Base-by-base conservation (phyloP, 208 protist genomes). In the Herpetomonas tarakana region DNA sequence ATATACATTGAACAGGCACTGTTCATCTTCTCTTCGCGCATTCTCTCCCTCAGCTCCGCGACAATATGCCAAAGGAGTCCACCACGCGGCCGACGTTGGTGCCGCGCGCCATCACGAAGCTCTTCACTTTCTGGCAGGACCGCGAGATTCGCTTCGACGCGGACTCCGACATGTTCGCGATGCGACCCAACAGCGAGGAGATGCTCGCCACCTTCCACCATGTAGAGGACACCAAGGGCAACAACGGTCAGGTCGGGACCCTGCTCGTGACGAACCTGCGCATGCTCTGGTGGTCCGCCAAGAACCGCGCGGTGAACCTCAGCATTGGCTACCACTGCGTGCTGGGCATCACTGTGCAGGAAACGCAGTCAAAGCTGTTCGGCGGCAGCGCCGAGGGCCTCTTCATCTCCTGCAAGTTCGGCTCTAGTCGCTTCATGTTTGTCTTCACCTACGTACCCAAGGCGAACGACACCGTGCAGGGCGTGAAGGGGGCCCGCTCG, bases 201-300 rank as follows among this genome's bases (percentile, higher is more conserved):
- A 57, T 87, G 18, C 88, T 93, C 51, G 83, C 93, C 47, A 81
- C 68, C 21, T 73, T 98, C 54, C 54, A 76, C 28, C 41, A 80
- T 9, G 82, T 98, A 1, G 96, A 98, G 62, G 97, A 99, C 70
- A 98, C 89, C 3, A 98, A 99, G 67, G 97, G 97, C 31, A 98
- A 97, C 76, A 94, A 85, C 58, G 97, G 97, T 18, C 78, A 97
- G 55, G 68, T 65, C 18, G 97, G 97, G 11, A 72, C 66, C 7
- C 66, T 99, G 18, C 54, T 81, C 14, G 77, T 99, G 11, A 98
- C 97, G n/a, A 99, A 99, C 69, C 71, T 99, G 18, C 83, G 97
- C 0, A 41, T 98, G 1, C 86, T 98, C 4, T 99, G 97, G 97
- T 62, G 67, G 45, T 84, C 72, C 61, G 49, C 53, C 7, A 58